Conservation (phyloP, 2,329 filamentous ascomycete genomes). For the Diaporthe batatas region DNA sequence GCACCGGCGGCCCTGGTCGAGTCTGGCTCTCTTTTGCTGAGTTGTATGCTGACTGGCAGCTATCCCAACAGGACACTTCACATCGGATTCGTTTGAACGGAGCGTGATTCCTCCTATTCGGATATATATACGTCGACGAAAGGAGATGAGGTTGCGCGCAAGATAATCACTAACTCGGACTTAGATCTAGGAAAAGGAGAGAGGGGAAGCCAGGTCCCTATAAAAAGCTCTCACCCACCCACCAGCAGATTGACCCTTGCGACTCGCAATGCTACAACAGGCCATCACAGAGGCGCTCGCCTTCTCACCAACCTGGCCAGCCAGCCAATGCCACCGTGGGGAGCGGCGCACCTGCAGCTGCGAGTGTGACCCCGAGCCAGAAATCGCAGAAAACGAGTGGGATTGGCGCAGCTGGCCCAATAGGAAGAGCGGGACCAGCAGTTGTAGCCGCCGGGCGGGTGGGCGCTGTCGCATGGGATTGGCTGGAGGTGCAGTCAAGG, state of each 20-base stretch:
- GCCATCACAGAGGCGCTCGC: slow-evolving; percentile 15
- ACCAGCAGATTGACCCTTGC: slow-evolving; percentile 16
- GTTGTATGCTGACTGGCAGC: slow-evolving; percentile 41
- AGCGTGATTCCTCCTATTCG: not conserved
- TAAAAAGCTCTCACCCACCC: slow-evolving; percentile 25
- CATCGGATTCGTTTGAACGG: slow-evolving; percentile 30
- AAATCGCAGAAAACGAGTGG: slow-evolving; percentile 33
- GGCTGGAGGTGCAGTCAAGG: slow-evolving; percentile 2
- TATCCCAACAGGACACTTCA: slow-evolving; percentile 35
- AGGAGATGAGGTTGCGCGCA: not conserved
- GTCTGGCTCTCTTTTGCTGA: slow-evolving; percentile 12
- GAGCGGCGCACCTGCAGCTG: slow-evolving; percentile 38
- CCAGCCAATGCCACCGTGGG: slow-evolving; percentile 35
- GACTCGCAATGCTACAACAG: slow-evolving; percentile 23
- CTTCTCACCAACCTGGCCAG: slow-evolving; percentile 26
- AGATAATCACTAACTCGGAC: slow-evolving; percentile 16
- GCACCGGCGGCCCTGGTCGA: not conserved
- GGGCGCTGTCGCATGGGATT: slow-evolving; percentile 43
- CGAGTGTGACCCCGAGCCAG: slow-evolving; percentile 37
- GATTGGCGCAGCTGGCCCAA: slow-evolving; percentile 47
- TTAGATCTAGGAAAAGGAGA: not conserved
- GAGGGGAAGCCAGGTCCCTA: slow-evolving; percentile 18
- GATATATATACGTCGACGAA: not conserved
- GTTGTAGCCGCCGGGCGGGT: slow-evolving; percentile 47
- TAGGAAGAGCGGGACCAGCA: slow-evolving; percentile 42